Base-by-base conservation (phyloP, 345 rosid genomes). In the Gossypium ekmanianum region DNA sequence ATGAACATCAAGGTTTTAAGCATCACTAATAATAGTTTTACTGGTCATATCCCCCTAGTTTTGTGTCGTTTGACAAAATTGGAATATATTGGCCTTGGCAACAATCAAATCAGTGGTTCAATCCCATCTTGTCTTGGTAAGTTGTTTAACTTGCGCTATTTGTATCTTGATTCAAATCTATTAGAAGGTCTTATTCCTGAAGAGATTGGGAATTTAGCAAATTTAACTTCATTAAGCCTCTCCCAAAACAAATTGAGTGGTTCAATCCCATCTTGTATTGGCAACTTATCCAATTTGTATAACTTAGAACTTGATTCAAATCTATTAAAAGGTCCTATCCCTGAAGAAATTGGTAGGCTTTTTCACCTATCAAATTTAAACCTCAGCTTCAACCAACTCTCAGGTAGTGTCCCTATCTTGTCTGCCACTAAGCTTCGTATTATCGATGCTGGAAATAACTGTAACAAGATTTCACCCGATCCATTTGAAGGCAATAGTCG, bases 1-100 rank as follows among this genome's bases (percentile, higher is more conserved):
- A 29, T 2, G 18, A 61, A 61, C 65, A 41, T 61, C 44, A 2
- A 0, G 0, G 0, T 13, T 11, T 27, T 61, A 27, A 11, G 65
- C 43, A 13, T 61, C 18, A 5, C 9, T 27, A 27, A 61, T 61
- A 61, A 61, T 27, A 61, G 43, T 2, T 14, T 61, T 3, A 61
- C 43, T 4, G 65, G 18, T 61, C 41, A 2, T 1, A 27, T 27
- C 2, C 65, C 65, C 13, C 44, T 2, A 0, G n/a, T 3, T 61
- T 61, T 61, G 9, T 61, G 22, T 16, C 47, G 2, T 8, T 17
- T 62, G 47, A 62, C 11, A 14, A 62, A 62, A 7, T 3, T 62
- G 47, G 0, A 2, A 62, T 1, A 0, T 2, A n/a, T 62, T 34
- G 1, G 0, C 20, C 18, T 62, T 62, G 2, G 0, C 4, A 0